Conservation (phyloP, 257 asterid genomes). For the Petunia axillaris region DNA sequence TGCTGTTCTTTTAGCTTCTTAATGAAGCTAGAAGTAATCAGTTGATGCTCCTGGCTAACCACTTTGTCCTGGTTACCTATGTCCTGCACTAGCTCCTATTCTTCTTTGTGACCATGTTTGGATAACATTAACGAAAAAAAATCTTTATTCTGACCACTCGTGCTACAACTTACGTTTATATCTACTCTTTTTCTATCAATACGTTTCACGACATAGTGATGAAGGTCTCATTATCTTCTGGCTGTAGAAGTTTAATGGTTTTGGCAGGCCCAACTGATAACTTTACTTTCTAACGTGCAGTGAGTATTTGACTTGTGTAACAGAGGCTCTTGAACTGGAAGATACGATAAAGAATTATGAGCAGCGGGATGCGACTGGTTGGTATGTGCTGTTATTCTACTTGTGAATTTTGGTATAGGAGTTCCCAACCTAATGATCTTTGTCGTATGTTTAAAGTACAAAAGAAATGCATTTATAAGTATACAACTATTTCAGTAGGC, state of each 20-base stretch:
- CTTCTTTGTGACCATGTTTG: background rate
- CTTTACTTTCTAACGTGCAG: constrained; percentile 51
- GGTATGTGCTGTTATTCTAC: constrained; percentile 58
- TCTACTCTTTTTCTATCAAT: background rate
- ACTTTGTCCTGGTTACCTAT: constrained; percentile 11
- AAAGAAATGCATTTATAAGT: background rate
- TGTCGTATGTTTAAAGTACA: background rate
- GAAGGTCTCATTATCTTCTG: constrained; percentile 14
- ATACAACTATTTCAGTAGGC: background rate
- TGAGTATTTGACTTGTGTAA: constrained; percentile 85
- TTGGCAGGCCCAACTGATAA: constrained; percentile 18
- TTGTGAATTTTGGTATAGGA: constrained; percentile 27
- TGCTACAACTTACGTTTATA: background rate
- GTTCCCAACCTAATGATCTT: background rate
- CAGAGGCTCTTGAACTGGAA: constrained; percentile 97
- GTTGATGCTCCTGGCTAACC: background rate
- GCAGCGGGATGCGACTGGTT: constrained; percentile 81
- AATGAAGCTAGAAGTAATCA: constrained; percentile 15
- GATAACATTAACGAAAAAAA: background rate
- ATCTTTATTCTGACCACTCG: background rate
- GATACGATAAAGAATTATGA: constrained; percentile 92
- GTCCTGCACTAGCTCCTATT: constrained; percentile 4
- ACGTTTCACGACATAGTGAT: background rate
- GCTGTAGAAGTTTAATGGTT: background rate
- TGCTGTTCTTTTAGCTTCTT: constrained; percentile 16